Base-by-base conservation (phyloP, 2,329 filamentous ascomycete species). In the Epichloe gansuensis region DNA sequence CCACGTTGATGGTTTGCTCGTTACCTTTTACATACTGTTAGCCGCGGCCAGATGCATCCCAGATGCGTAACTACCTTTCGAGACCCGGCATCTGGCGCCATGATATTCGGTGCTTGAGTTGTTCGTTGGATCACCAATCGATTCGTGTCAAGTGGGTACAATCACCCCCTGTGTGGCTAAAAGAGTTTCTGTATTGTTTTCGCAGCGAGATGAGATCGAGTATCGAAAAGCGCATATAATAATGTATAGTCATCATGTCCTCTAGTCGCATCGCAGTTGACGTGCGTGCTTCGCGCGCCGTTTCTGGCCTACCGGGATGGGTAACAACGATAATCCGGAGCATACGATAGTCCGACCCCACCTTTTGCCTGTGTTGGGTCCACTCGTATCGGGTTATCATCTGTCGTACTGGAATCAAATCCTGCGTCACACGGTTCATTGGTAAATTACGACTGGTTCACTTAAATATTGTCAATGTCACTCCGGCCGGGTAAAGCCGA, bases 1-100 rank as follows among this genome's bases (percentile, higher is more conserved):
- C 75, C 58, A 82, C 80, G 65, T 82, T 83, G 65, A 81, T 82
- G 28, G 78, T 82, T 56, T 73, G 73, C 60, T 82, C 78, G 28
- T 31, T 35, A 23, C 25, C 54, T 55, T 15, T 13, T 39, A 23
- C 13, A 38, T 5, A n/a, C 13, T 39, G 37, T 54, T 38, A 52
- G 53, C 47, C 11, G 43, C 28, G 13, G 31, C 12, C 45, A 12
- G 46, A 34, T 35, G 41, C 9, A 46, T 42, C 17, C 17, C 5
- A 15, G 38, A n/a, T 11, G 8, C 15, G 15, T 7, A 46, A 17
- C 8, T 61, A 66, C 64, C 63, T 62, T 66, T 66, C 63, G 62
- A 54, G 61, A 52, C 38, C 60, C 59, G 39, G 52, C 56, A 25
- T 58, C 56, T 37, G 57, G 54, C 51, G 55, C 57, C 59, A 59